Conservation (phyloP, 495 filamentous ascomycete species). For the Podospora fimiseda region DNA sequence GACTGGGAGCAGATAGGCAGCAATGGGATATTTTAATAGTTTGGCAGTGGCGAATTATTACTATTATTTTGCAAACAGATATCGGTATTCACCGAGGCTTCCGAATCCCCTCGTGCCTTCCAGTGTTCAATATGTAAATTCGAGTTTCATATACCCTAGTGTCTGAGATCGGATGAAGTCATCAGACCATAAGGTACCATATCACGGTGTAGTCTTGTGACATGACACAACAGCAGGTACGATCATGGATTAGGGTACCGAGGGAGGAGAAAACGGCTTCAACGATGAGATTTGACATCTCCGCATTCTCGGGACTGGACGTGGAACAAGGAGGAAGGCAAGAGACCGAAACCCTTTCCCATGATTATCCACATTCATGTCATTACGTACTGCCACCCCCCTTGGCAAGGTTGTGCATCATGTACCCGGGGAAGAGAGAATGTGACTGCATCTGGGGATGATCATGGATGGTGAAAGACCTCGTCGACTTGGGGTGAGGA, state of each 20-base stretch:
- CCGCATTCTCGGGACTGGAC: constrained; percentile 1
- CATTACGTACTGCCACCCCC: constrained; percentile 6
- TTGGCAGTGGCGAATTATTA: background rate
- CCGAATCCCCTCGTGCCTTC: background rate
- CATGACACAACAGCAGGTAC: background rate
- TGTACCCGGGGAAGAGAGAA: constrained; percentile 1
- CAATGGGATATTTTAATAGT: background rate
- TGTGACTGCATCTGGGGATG: constrained; percentile 7
- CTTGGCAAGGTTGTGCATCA: constrained; percentile 2
- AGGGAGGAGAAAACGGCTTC: too few species aligned
- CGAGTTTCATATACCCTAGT: too few species aligned
- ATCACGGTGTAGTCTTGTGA: background rate
- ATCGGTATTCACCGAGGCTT: too few species aligned
- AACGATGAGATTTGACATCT: constrained; percentile 3
- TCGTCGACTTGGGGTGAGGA: too few species aligned
- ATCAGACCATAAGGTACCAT: background rate
- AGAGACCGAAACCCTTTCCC: background rate
- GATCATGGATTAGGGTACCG: background rate
- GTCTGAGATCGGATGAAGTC: background rate
- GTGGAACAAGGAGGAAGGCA: constrained; percentile 3
- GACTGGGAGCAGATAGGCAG: background rate
- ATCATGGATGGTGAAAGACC: too few species aligned
- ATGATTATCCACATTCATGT: constrained; percentile 10
- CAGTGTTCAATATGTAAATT: background rate
- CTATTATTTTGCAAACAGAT: too few species aligned